Percentiles rank a stretch among this genome's conserved stretches.
Evolutionary conservation across 495 filamentous ascomycete genomes (phyloP).

Genomic region (Lophiostoma macrostomum): DNA sequence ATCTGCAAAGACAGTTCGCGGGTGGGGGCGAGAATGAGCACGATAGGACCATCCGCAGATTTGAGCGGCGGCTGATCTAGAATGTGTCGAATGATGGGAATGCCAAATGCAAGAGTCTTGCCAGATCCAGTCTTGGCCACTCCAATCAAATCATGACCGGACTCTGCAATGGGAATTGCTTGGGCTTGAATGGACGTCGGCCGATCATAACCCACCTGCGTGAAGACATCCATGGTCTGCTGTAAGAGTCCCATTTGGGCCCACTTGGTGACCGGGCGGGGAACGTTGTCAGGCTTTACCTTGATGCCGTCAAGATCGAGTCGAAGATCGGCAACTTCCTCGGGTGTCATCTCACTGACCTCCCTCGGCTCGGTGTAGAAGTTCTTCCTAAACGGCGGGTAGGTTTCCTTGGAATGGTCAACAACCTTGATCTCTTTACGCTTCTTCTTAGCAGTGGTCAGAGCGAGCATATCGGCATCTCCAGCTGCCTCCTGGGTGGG

Average conservation of each 20-base stretch:
- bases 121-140: conserved; percentile 99
- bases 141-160: conserved; percentile 91
- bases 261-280: conserved; percentile 94
- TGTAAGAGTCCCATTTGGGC: conserved; percentile 87
- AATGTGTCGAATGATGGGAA: conserved; percentile 97
- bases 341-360: conserved; percentile 77
- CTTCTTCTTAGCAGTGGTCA: conserved; percentile 84
- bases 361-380: conserved; percentile 92
- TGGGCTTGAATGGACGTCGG: conserved; percentile 94
- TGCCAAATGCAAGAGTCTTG: conserved; percentile 91
- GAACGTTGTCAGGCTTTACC: conserved; percentile 77
- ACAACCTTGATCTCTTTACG: conserved; percentile 91
- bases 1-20: conserved; percentile 95
- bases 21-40: conserved; percentile 89
- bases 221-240: conserved; percentile 84
- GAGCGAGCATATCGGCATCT: conserved; percentile 74
- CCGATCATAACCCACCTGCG: conserved; percentile 76
- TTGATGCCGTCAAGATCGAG: conserved; percentile 94
- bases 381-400: conserved; percentile 83
- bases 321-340: conserved; percentile 75
- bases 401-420: conserved; percentile 78
- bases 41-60: conserved; percentile 80
- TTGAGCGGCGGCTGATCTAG: conserved; percentile 87
- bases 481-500: conserved; percentile 68
- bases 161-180: conserved; percentile 92